Evolutionary conservation across 2,329 filamentous ascomycete genomes (phyloP), one percentile per base, ranked within the genome.

Genomic region (Pseudogymnoascus sp.): DNA sequence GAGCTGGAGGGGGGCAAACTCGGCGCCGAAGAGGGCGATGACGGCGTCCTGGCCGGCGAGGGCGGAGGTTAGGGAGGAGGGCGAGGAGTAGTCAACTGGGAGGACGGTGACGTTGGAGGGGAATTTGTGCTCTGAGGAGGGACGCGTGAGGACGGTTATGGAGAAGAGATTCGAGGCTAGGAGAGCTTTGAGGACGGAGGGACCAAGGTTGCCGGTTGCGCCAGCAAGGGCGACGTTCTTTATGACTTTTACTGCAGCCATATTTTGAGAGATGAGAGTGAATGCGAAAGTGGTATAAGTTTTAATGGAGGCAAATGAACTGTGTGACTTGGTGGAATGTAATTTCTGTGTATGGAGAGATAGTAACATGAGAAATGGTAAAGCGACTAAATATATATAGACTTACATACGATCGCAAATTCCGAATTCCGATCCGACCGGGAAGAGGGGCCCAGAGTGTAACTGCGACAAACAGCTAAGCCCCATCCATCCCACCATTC

Each of bases 1-100:
- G 13, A 73, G 73, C 70, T 87, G 85, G 4, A 75, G 75, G 17
- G 73, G 75, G 1, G 73, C n/a, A 1, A 69, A 70, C 6, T 66
- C 62, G 2, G 26, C 57, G 23, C 68, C 71, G 26, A 87, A 75
- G 0, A 80, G 75, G 3, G 79, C 81, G 61, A 88, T 70, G 5
- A 86, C 77, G 0, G 82, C 85, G 71, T 88, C 85, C 66, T 86
- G 81, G 40, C 80, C 82, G 57, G 78, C 68, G 59, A 88, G 78
- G 2, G 80, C 82, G 0, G 72, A 47, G 1, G 74, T 76, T 8
- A 85, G 74, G 35, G 78, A 78, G 0, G 72, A 59, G 1, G 76
- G 68, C 2, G 72, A 74, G 33, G 74, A 72, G 65, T 79, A 82
- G 69, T 84, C 76, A 17, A 78, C 77, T 5, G 75, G 74, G 64